Evolutionary conservation across 2,329 filamentous ascomycete species (phyloP), one percentile per base, ranked within the genome.

Genomic region (Helotiales sp.): DNA sequence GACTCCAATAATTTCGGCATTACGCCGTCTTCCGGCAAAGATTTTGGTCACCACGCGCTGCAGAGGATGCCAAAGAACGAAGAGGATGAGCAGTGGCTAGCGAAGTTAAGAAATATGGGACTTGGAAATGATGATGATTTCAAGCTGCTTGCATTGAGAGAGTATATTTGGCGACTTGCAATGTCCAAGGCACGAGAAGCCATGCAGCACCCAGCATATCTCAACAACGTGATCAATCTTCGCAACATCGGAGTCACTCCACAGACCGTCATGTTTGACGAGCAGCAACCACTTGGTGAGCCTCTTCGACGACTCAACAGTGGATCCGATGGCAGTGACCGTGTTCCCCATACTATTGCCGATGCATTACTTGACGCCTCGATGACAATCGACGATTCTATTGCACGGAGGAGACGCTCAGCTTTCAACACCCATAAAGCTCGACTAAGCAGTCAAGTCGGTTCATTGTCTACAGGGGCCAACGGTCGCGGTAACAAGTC

Each of bases 21-120:
- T 24, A 83, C 86, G 11, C 81, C 83, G 1, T 84, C 87, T 68
- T 84, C 86, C 54, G 82, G 85, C 55, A 84, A 82, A 74, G 89
- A 90, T 68, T 77, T 85, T 61, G 84, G 84, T 43, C 77, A 82
- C 58, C 86, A 85, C 73, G 83, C 87, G 10, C 79, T 96, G 30
- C 85, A 83, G 70, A 88, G 87, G 71, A 81, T 91, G 3, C 80
- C 86, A 0, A 94, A 89, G 75, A 97, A 94, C 72, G 93, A 97
- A 8, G 95, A 98, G 77, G 96, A 99, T 76, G 93, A 97, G 69
- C 88, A 93, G 72, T 98, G 96, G 94, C 82, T 99, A n/a, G 84
- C 87, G 15, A 91, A 93, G 70, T 81, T 99, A 57, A 88, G 92
- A 60, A 97, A 93, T 70, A 87, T 97, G 49, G 96, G 96, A 0